Percentiles rank a stretch among this genome's conserved stretches.
These are phyloP conservation scores for Spergularia marina DNA, from an alignment of 148 eudicot species.

Conservation along the genomic window DNA sequence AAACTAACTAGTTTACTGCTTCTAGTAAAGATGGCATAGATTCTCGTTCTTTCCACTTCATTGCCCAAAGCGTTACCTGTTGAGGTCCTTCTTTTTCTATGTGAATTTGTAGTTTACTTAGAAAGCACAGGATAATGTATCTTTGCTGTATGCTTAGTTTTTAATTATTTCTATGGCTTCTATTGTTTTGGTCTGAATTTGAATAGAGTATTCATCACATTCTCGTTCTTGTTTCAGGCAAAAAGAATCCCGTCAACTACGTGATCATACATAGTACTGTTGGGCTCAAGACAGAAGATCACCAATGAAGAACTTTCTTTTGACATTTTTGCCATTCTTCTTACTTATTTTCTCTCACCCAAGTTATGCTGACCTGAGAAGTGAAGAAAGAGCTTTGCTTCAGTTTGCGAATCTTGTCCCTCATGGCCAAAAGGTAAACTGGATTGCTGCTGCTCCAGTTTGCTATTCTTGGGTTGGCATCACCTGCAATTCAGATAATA, in stretches of 20 bases:
- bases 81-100: too few species aligned
- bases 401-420: constrained; percentile 62
- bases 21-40: too few species aligned
- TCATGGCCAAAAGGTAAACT: constrained; percentile 74
- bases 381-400: constrained; percentile 73
- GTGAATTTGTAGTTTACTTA: too few species aligned
- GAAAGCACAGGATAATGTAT: neutral
- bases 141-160: neutral
- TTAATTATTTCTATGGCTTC: neutral
- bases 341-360: constrained; percentile 20
- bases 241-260: constrained; percentile 17
- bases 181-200: neutral
- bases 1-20: too few species aligned
- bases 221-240: constrained; percentile 26
- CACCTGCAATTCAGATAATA: constrained; percentile 49
- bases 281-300: constrained; percentile 19
- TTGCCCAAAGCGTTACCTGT: too few species aligned
- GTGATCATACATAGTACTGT: constrained; percentile 6
- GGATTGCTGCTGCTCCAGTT: constrained; percentile 47
- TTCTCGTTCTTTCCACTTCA: too few species aligned
- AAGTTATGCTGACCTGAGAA: constrained; percentile 52
- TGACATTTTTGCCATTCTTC: constrained; percentile 30
- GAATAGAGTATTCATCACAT: neutral
- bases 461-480: constrained; percentile 84
- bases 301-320: constrained; percentile 46